Base-by-base conservation (phyloP, 495 filamentous ascomycete species). In the Tetracladium setigerum region DNA sequence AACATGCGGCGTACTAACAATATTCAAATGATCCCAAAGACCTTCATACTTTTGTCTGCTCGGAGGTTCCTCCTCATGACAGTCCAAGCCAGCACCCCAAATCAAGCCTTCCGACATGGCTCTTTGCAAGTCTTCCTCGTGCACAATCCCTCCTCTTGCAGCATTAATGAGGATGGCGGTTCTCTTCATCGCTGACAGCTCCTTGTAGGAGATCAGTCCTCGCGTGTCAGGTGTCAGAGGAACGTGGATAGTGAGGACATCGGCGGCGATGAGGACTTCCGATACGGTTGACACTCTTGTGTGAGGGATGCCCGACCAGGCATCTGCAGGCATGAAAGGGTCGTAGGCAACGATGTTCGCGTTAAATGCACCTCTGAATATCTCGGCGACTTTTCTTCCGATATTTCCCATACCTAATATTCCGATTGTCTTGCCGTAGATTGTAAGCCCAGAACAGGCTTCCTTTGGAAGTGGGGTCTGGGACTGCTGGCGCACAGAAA, bases 221-320 rank as follows among this genome's bases (percentile, higher is more conserved):
- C 72, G 74, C 8, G 83, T 87, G 4, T 73, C 78, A 5, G 78
- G 76, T 52, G 84, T 75, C 50, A 87, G 64, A 0, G 83, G 83
- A 7, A 83, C 84, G 49, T 86, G 83, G 17, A 87, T 76, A 3
- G 82, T 85, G 43, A 87, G 61, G 57, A 86, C 81, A 56, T 87
- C 83, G 7, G 22, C 3, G 22, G 7, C 22, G 22, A 27, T 7
- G 22, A 27, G 22, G 7, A 27, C 22, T 27, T 27, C 22, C 22
- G 22, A 27, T 3, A 27, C 22, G 7, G 22, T 27, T 27, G 22
- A 27, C 3, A 27, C 22, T 27, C 22, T 27, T 7, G 22, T 27
- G 22, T 27, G 22, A 27, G 22, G 22, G 22, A 27, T 27, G 3
- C 22, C 22, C 7, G 22, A 27, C 22, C 22, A 27, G 3, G 22